phyloP scores from a whole-genome alignment of 1,284 basidiomycete species.

The Coniophora puteana region DNA sequence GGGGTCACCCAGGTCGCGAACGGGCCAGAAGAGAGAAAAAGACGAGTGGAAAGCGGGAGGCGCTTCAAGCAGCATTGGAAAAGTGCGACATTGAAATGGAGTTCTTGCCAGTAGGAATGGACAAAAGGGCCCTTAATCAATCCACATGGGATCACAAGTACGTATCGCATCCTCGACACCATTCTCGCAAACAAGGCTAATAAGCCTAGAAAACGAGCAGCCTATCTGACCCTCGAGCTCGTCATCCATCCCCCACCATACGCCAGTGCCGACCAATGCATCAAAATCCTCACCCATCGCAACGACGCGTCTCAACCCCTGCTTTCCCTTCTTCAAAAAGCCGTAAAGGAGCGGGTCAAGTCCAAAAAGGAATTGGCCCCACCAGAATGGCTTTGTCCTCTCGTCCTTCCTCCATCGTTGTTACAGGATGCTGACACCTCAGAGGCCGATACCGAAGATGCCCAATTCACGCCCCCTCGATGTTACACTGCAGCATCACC shows the following conservation, averaged over 20 bases:
- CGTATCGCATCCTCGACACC: conserved; percentile 23
- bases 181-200: neutral
- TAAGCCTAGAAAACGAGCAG: conserved; percentile 52
- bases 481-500: too few relatives aligned
- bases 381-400: conserved; percentile 50
- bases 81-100: conserved; percentile 69
- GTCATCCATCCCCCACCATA: conserved; percentile 52
- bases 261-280: conserved; percentile 37
- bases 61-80: conserved; percentile 64
- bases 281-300: conserved; percentile 56
- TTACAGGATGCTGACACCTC: too few relatives aligned
- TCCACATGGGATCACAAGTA: conserved; percentile 81
- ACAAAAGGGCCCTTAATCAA: conserved; percentile 68
- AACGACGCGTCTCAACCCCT: conserved; percentile 52
- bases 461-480: too few relatives aligned
- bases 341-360: conserved; percentile 31
- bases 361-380: conserved; percentile 34
- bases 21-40: conserved; percentile 14
- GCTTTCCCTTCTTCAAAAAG: conserved; percentile 41
- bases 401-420: conserved; percentile 51
- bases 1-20: too few relatives aligned
- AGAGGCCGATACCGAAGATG: too few relatives aligned
- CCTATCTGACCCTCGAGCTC: conserved; percentile 74
- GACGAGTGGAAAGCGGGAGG: conserved; percentile 43
- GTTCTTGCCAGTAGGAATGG: conserved; percentile 81